phyloP scores from a whole-genome alignment of 805 yeast genomes.

The Candida andamanensis region DNA sequence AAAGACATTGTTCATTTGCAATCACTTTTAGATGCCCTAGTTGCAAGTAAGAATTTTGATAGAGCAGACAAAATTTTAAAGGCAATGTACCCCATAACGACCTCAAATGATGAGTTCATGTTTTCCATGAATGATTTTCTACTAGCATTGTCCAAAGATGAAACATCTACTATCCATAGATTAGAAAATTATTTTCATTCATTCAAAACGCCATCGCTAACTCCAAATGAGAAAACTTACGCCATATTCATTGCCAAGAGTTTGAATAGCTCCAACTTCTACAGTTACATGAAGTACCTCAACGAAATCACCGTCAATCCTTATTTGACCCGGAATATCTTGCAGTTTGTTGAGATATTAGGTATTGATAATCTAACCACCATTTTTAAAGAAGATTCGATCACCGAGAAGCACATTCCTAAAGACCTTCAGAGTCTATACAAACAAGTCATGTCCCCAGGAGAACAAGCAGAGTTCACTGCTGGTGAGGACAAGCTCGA shows the following conservation, averaged over 20 bases:
- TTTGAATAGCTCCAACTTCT: constrained; percentile 10
- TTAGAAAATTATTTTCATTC: constrained; percentile 38
- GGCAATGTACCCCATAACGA: constrained; percentile 51
- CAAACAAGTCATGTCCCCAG: constrained; percentile 20
- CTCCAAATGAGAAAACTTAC: constrained; percentile 51
- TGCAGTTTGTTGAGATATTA: constrained; percentile 48
- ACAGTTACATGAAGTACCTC: constrained; percentile 12
- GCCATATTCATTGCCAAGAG: constrained; percentile 53
- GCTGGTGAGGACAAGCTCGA: constrained; percentile 19
- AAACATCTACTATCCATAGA: constrained; percentile 35
- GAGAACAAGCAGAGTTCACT: constrained; percentile 19
- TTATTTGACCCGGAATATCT: constrained; percentile 17
- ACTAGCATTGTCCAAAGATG: constrained; percentile 32
- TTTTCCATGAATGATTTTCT: constrained; percentile 69
- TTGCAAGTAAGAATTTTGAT: constrained; percentile 57
- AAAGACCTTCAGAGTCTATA: constrained; percentile 26
- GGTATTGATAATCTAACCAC: constrained; percentile 44
- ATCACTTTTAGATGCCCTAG: constrained; percentile 73
- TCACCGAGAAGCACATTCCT: constrained; percentile 29
- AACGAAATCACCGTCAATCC: constrained; percentile 6
- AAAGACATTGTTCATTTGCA: constrained; percentile 64
- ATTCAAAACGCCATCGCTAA: constrained; percentile 18
- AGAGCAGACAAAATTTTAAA: constrained; percentile 67
- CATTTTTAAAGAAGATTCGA: constrained; percentile 20
- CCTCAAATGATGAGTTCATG: constrained; percentile 42